phyloP scores from a whole-genome alignment of 805 yeast species.

The Ogataea dorogensis region DNA sequence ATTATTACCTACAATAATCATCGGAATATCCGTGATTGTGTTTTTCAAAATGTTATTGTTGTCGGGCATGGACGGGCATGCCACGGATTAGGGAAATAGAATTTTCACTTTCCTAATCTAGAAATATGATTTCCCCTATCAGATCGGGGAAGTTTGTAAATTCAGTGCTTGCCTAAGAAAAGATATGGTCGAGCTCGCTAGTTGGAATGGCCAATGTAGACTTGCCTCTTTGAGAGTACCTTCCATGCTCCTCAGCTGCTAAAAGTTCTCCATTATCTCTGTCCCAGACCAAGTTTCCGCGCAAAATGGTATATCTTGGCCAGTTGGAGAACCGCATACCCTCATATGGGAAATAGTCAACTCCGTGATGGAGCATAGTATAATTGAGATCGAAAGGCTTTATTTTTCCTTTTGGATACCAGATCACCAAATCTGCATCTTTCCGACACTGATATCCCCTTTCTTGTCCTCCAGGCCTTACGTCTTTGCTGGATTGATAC shows the following conservation, averaged over 20 bases:
- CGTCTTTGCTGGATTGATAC: conserved; percentile 45
- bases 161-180: conserved; percentile 5
- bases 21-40: no score
- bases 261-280: conserved; percentile 25
- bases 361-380: conserved; percentile 35
- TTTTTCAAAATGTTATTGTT: no score
- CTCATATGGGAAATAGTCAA: conserved; percentile 42
- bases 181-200: conserved; percentile 25
- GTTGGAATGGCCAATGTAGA: conserved; percentile 24
- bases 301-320: conserved; percentile 44
- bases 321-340: conserved; percentile 42
- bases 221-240: conserved; percentile 31
- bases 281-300: conserved; percentile 38
- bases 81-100: no score
- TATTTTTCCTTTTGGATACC: conserved; percentile 42
- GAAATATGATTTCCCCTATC: no score
- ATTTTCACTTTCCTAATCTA: no score
- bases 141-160: no score
- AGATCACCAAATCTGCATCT: conserved; percentile 48
- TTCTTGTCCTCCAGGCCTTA: conserved; percentile 42
- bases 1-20: no score
- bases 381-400: conserved; percentile 29
- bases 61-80: no score
- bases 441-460: conserved; percentile 45
- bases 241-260: conserved; percentile 23